A percentile compares a stretch with the other conserved stretches of the same genome.
These are phyloP conservation scores for Coemansia sp. DNA, from an alignment of 192 early-diverging fungal genomes.

Conservation along the genomic window DNA sequence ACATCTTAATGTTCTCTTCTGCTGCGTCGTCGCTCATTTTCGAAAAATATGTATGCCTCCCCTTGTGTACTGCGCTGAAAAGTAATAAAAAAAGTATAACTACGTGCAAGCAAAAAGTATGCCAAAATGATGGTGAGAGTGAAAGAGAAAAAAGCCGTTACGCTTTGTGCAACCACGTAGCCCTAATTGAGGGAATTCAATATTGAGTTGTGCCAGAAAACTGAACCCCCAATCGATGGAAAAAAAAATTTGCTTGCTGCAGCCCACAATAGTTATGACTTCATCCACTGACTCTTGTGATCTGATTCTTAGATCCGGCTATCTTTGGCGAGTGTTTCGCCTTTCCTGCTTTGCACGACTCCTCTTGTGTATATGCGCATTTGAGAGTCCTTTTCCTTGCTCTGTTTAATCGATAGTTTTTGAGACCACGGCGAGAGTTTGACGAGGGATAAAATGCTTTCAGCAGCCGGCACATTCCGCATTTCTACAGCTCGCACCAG, in stretches of 20 bases:
- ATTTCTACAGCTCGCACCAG: slow-evolving; percentile 9
- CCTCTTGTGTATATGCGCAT: neutral
- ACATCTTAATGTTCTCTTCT: slow-evolving; percentile 92
- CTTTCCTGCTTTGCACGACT: neutral
- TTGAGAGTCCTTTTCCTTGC: neutral
- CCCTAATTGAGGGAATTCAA: neutral
- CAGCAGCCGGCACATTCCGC: slow-evolving; percentile 27
- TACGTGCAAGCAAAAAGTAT: neutral
- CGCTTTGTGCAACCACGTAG: neutral
- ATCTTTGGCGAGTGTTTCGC: neutral
- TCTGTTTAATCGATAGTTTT: neutral
- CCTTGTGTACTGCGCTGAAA: neutral
- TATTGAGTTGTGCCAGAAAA: neutral
- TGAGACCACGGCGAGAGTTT: neutral
- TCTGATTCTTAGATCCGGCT: neutral
- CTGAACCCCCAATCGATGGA: neutral
- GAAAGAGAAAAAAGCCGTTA: neutral
- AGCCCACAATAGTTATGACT: neutral
- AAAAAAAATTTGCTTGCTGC: neutral
- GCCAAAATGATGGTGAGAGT: neutral
- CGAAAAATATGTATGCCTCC: neutral
- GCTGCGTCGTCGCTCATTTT: slow-evolving; percentile 45
- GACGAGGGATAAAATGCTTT: slow-evolving; percentile 17
- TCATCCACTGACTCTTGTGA: neutral
- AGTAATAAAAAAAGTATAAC: slow-evolving; percentile 8